phyloP scores from a whole-genome alignment of 305 asterid genomes.

The Fraxinus albicans region DNA sequence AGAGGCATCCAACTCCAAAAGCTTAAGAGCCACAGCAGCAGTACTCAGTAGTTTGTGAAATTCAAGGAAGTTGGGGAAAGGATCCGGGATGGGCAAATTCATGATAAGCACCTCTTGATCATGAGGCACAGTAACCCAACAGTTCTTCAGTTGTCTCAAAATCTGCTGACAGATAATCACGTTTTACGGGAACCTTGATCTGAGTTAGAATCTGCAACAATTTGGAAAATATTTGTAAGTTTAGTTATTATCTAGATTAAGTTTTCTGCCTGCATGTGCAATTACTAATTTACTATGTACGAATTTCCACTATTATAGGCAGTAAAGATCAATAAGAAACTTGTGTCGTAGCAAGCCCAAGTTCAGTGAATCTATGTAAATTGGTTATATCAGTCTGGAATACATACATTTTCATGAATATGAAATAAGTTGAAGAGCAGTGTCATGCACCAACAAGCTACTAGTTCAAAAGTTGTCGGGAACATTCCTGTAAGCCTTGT shows the following conservation, averaged over 20 bases:
- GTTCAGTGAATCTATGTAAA: not conserved
- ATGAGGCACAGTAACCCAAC: constrained; percentile 44
- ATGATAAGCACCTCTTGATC: constrained; percentile 36
- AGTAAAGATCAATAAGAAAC: not conserved
- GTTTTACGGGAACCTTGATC: too few species aligned
- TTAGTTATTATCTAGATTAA: too few species aligned
- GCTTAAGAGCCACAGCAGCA: constrained; percentile 49
- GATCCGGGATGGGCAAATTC: constrained; percentile 36
- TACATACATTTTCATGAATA: not conserved
- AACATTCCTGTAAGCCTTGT: too few species aligned
- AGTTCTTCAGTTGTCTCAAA: constrained; percentile 90
- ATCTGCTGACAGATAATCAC: constrained; percentile 58
- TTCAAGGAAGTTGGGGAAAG: constrained; percentile 77
- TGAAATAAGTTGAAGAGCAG: not conserved
- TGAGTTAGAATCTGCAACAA: too few species aligned
- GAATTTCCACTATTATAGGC: not conserved
- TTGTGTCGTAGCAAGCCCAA: not conserved
- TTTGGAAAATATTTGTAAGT: too few species aligned
- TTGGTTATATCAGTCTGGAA: not conserved
- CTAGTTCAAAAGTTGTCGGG: not conserved
- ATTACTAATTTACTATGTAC: not conserved
- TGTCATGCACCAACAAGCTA: not conserved
- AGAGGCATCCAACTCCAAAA: constrained; percentile 79
- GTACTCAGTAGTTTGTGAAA: constrained; percentile 40
- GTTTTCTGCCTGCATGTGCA: too few species aligned